Base-by-base conservation (phyloP, 139 green algal genomes). In the Diplosphaera chodatii region DNA sequence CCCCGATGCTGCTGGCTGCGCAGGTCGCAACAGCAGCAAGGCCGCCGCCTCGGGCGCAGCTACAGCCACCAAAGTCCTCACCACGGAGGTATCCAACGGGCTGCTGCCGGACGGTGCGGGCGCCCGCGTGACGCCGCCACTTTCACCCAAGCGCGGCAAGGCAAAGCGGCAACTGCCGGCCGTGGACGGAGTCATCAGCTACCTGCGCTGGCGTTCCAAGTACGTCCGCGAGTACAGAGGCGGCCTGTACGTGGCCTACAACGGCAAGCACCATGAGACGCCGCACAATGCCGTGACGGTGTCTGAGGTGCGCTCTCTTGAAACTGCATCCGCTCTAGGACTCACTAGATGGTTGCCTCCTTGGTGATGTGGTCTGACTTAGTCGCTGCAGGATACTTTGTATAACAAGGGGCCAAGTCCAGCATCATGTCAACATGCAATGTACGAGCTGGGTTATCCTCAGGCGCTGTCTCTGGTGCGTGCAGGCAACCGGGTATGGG, bases 201-300 rank as follows among this genome's bases (percentile, higher is more conserved):
- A 75, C 18, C 0, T 40, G 30, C 15, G 27, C 8, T 75, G 70
- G 70, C 63, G 29, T 13, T 55, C 18, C 20, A 69, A 69, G 40
- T 75, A 75, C 13, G 62, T 75, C 27, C 20, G n/a, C 3, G 10
- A 32, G 22, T 32, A 75, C 32, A 23, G 41, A 3, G 32, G 55
- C n/a, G 32, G 34, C 25, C 59, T 75, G 33, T 75, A 69, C 18
- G 62, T 69, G 25, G 55, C 66, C 32, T 75, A 75, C 62, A 75
- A 75, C 29, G 70, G 56, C 20, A 34, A 68, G n/a, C 56, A 34
- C 10, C 27, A 32, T 6, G 56, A 63, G 20, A 27, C 63, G 41
- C 70, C 70, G 16, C 34, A 31, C 1, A 34, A 75, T 32, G 70
- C 70, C 15, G 37, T 75, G 3, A 75, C 70, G 5, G 70, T 75